Conservation (phyloP, 495 filamentous ascomycete genomes). For the Beverwykella pulmonaria region DNA sequence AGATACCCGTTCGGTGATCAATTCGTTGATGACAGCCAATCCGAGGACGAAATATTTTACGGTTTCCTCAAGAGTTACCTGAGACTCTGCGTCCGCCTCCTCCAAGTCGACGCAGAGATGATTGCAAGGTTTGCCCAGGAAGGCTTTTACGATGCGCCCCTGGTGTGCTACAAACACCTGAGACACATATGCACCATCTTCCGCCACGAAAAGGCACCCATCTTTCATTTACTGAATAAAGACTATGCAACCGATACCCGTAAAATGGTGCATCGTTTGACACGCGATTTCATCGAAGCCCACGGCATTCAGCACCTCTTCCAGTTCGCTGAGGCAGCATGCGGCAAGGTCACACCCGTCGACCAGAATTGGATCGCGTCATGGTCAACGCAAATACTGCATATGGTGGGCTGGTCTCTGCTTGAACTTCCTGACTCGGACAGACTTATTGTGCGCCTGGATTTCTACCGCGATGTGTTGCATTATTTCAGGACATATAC, state of each 20-base stretch:
- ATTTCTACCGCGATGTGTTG: conserved; percentile 18
- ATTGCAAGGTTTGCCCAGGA: not conserved
- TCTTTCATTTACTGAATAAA: conserved; percentile 30
- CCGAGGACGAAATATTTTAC: conserved; percentile 24
- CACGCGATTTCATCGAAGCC: conserved; percentile 16
- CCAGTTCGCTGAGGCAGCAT: conserved; percentile 18
- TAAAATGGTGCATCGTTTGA: conserved; percentile 1
- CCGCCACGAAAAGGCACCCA: conserved; percentile 6
- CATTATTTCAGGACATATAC: conserved; percentile 26
- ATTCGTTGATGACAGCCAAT: conserved; percentile 15
- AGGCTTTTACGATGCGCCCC: not conserved
- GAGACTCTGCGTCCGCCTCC: conserved; percentile 24
- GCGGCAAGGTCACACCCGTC: conserved; percentile 10
- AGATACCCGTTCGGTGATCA: conserved; percentile 33
- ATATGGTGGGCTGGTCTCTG: conserved; percentile 8
- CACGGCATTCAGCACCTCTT: conserved; percentile 23
- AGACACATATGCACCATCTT: conserved; percentile 14
- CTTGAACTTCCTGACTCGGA: conserved; percentile 1
- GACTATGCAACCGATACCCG: conserved; percentile 20
- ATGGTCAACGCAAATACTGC: conserved; percentile 16
- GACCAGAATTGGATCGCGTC: conserved; percentile 9
- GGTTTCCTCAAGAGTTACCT: conserved; percentile 26
- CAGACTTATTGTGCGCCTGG: not conserved
- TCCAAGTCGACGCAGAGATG: conserved; percentile 21
- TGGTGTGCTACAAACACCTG: conserved; percentile 28